phyloP scores from a whole-genome alignment of 768 basidiomycete species.

The Boletus speciosus region DNA sequence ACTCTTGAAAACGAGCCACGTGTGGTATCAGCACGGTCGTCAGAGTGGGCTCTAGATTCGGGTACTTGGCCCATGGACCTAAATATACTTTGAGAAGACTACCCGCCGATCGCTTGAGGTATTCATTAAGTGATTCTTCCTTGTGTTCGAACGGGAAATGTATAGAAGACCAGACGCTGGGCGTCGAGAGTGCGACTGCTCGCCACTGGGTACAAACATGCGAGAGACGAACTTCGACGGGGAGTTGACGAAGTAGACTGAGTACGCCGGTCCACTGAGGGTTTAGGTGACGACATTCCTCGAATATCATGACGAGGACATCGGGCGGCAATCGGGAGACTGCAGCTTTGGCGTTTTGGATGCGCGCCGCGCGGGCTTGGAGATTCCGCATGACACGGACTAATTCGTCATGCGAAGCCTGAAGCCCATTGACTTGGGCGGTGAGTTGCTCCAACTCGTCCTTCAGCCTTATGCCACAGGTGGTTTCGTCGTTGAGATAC shows the following conservation, averaged over 20 bases:
- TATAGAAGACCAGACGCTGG: constrained; percentile 35
- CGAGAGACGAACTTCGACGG: constrained; percentile 33
- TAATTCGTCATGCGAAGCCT: constrained; percentile 30
- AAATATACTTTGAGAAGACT: constrained; percentile 32
- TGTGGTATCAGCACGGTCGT: constrained; percentile 28
- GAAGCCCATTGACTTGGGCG: constrained; percentile 24
- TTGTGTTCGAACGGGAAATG: constrained; percentile 30
- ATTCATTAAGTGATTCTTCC: constrained; percentile 29
- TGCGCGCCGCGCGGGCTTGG: constrained; percentile 28
- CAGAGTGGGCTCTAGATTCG: constrained; percentile 26
- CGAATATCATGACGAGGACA: constrained; percentile 31
- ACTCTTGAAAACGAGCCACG: constrained; percentile 26
- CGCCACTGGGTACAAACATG: constrained; percentile 36
- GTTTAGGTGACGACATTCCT: constrained; percentile 30
- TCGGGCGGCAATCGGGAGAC: constrained; percentile 31
- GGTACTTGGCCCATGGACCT: constrained; percentile 31
- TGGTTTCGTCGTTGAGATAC: constrained; percentile 21
- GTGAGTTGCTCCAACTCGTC: constrained; percentile 28
- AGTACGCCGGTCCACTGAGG: constrained; percentile 34
- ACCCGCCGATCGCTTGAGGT: constrained; percentile 31
- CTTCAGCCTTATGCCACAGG: constrained; percentile 1
- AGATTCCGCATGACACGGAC: constrained; percentile 24
- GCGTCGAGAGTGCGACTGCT: constrained; percentile 30
- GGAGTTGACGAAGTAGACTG: constrained; percentile 31
- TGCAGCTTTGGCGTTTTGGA: constrained; percentile 29